These are phyloP conservation scores for Sanghuangporus sanghuang DNA, from an alignment of 1,284 basidiomycete genomes.

Conservation along the genomic window DNA sequence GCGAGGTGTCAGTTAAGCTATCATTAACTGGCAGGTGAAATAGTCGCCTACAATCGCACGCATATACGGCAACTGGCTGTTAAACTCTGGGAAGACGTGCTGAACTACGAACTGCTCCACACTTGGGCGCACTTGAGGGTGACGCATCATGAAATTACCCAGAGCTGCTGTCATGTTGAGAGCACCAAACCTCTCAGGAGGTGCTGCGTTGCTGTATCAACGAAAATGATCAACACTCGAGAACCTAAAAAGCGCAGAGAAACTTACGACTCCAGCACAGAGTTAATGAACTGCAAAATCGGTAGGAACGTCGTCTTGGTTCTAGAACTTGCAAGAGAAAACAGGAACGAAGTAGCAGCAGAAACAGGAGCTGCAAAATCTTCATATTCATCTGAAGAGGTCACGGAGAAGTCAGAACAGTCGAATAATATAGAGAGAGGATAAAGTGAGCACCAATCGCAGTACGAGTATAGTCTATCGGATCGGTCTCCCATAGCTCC, in stretches of 20 bases:
- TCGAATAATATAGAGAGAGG: background rate
- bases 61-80: slow-evolving; percentile 60
- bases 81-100: slow-evolving; percentile 70
- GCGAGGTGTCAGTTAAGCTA: background rate
- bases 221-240: background rate
- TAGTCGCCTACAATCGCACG: slow-evolving; percentile 61
- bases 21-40: background rate
- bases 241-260: background rate
- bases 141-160: slow-evolving; percentile 71
- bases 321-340: slow-evolving; percentile 69
- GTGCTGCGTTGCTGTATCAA: slow-evolving; percentile 40
- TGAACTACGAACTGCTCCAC: slow-evolving; percentile 75
- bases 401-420: background rate
- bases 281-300: slow-evolving; percentile 72
- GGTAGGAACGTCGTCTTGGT: slow-evolving; percentile 76
- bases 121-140: slow-evolving; percentile 69
- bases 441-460: slow-evolving; percentile 47
- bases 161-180: slow-evolving; percentile 76
- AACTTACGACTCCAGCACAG: slow-evolving; percentile 60
- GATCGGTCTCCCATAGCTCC: slow-evolving; percentile 71
- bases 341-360: slow-evolving; percentile 73
- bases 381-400: slow-evolving; percentile 67
- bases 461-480: slow-evolving; percentile 72
- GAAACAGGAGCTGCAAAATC: slow-evolving; percentile 70
- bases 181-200: slow-evolving; percentile 74